phyloP scores from a whole-genome alignment of 2,329 filamentous ascomycete genomes.

The Botrytis byssoidea region DNA sequence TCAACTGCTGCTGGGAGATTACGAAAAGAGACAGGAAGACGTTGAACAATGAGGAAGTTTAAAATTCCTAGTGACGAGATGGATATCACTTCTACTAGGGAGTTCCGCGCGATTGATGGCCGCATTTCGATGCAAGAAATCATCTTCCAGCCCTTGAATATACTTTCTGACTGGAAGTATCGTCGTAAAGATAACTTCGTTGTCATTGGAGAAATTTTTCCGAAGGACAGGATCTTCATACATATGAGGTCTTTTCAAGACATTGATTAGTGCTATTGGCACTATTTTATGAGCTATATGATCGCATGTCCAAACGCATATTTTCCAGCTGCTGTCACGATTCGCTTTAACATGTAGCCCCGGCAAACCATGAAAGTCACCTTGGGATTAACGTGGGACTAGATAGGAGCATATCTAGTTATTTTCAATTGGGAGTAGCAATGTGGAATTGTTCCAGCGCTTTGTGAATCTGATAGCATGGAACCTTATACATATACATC shows the following conservation, averaged over 20 bases:
- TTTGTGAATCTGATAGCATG: background rate
- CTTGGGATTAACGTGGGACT: background rate
- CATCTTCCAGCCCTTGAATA: background rate
- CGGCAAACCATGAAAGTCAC: background rate
- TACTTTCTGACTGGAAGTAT: background rate
- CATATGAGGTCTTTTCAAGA: background rate
- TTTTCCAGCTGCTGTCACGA: background rate
- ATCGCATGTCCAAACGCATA: too few species aligned
- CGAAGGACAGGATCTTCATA: too few species aligned
- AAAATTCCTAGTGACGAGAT: background rate
- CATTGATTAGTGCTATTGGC: too few species aligned
- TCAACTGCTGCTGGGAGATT: conserved; percentile 39
- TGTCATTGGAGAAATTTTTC: background rate
- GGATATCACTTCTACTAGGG: background rate
- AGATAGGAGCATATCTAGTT: background rate
- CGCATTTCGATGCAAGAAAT: background rate
- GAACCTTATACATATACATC: background rate
- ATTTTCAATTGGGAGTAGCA: background rate
- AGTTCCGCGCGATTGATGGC: background rate
- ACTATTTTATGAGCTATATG: background rate
- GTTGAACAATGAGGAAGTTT: conserved; percentile 22
- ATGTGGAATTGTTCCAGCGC: background rate
- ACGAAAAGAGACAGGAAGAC: conserved; percentile 38
- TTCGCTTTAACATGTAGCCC: background rate
- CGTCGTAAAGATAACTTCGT: background rate